These are phyloP conservation scores for Penicillium paradoxum DNA, from an alignment of 495 filamentous ascomycete species.

Conservation along the genomic window DNA sequence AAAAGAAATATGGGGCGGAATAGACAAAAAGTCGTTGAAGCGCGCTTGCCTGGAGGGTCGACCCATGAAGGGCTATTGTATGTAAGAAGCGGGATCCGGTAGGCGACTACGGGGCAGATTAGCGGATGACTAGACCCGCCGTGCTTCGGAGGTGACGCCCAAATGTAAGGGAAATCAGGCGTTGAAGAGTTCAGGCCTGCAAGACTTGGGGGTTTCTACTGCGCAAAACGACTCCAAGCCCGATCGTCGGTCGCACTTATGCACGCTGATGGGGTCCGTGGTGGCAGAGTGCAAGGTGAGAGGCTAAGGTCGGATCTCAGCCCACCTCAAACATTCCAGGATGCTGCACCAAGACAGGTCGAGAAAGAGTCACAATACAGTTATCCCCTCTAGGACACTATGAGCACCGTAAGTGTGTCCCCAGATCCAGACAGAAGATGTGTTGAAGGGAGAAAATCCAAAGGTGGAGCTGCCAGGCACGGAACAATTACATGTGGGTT, in stretches of 20 bases:
- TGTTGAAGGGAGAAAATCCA: neutral
- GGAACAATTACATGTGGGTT: neutral
- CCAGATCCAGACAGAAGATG: neutral
- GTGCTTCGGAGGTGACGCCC: conserved; percentile 9
- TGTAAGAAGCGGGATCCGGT: conserved; percentile 13
- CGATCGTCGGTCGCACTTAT: conserved; percentile 41
- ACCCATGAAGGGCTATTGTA: conserved; percentile 14
- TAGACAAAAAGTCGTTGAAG: conserved; percentile 7
- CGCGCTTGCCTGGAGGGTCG: conserved; percentile 18
- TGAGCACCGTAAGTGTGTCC: neutral
- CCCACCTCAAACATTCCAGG: conserved; percentile 13
- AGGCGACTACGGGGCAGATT: conserved; percentile 8
- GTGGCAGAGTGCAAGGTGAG: conserved; percentile 9
- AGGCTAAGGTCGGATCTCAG: conserved; percentile 19
- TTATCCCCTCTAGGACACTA: neutral
- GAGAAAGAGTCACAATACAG: neutral
- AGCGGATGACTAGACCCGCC: conserved; percentile 21
- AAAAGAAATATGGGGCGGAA: conserved; percentile 11
- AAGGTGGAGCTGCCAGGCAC: conserved; percentile 10
- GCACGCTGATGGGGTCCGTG: conserved; percentile 32
- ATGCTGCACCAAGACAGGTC: neutral
- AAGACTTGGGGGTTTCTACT: neutral
- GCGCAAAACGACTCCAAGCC: conserved; percentile 16
- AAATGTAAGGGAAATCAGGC: conserved; percentile 15
- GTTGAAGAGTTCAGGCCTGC: conserved; percentile 2